phyloP scores from a whole-genome alignment of 352 stramenopile species.

The Globisporangium middletonii region DNA sequence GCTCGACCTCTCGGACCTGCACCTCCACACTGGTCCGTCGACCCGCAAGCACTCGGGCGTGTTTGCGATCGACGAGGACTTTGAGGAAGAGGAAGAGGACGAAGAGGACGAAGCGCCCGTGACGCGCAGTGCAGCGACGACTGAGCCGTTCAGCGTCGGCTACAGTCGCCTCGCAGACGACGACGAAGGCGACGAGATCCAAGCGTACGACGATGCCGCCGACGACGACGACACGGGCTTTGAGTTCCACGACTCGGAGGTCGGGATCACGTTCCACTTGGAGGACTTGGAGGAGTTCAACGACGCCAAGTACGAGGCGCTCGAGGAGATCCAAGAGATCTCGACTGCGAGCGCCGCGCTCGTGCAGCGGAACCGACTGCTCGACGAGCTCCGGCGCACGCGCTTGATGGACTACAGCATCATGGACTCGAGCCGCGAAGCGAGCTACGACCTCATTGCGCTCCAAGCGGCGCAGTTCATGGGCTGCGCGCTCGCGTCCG shows the following conservation, averaged over 20 bases:
- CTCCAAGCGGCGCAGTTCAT: constrained; percentile 47
- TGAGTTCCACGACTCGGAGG: constrained; percentile 19
- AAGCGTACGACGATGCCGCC: constrained; percentile 24
- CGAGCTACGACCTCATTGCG: constrained; percentile 49
- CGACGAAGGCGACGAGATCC: constrained; percentile 24
- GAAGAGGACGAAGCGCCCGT: neutral
- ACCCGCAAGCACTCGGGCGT: neutral
- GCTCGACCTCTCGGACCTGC: constrained; percentile 30
- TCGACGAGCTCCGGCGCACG: constrained; percentile 33
- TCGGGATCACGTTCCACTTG: constrained; percentile 11
- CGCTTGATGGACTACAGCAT: constrained; percentile 46
- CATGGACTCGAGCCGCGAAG: constrained; percentile 44
- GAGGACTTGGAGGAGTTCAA: constrained; percentile 28
- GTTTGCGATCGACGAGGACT: constrained; percentile 9
- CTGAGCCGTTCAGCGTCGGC: neutral
- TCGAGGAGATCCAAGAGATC: constrained; percentile 34
- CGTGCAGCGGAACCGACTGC: constrained; percentile 9
- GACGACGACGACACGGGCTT: constrained; percentile 13
- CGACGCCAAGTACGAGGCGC: constrained; percentile 20
- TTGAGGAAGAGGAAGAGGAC: constrained; percentile 11
- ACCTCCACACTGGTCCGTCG: neutral
- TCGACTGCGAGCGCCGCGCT: constrained; percentile 21
- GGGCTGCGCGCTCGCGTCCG: constrained; percentile 42
- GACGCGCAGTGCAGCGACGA: neutral
- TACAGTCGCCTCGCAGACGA: constrained; percentile 1